Base-by-base conservation (phyloP, 2,329 filamentous ascomycete genomes). In the Sclerotinia subarctica region DNA sequence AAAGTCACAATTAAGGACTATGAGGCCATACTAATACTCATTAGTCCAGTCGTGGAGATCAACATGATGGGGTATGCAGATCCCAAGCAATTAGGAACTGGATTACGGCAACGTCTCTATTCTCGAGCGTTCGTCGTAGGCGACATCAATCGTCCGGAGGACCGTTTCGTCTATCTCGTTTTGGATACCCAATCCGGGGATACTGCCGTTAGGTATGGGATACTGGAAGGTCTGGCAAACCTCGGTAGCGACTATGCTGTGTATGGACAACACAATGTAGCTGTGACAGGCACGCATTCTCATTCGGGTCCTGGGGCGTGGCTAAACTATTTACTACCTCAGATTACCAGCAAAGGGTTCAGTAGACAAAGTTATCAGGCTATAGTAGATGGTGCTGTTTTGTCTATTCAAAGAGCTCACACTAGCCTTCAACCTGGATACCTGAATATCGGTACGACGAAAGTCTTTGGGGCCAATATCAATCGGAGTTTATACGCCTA, bases 31-130 rank as follows among this genome's bases (percentile, higher is more conserved):
- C 70, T 76, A 63, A 77, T 57, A 17, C 0, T 11, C 35, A 49
- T 29, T 70, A 87, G 91, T 2, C 93, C 93, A 0, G 92, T 96
- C 17, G 93, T 96, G 29, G 93, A 97, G 78, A 86, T 97, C 76
- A 93, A 93, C 74, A 85, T 97, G 77, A 95, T 94, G 84, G 94
- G 94, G 70, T 97, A 97, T 81, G 94, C 94, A 44, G 91, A 94
- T 78, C 82, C 89, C n/a, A 86, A 86, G 53, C 94, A 98, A 80
- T 81, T 90, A 42, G 94, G 94, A 57, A 89, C 88, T 2, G 94
- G 94, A 29, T 82, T 98, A 63, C 89, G 94, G 60, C 94, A 98
- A 80, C 87, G 94, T 60, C 83, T 97, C 21, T 94, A 95, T 79
- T 93, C 93, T 51, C 88, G 94, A 63, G 90, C 94, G 44, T 98